Conservation (phyloP, 768 basidiomycete genomes). For the Boletus vermiculosoides region DNA sequence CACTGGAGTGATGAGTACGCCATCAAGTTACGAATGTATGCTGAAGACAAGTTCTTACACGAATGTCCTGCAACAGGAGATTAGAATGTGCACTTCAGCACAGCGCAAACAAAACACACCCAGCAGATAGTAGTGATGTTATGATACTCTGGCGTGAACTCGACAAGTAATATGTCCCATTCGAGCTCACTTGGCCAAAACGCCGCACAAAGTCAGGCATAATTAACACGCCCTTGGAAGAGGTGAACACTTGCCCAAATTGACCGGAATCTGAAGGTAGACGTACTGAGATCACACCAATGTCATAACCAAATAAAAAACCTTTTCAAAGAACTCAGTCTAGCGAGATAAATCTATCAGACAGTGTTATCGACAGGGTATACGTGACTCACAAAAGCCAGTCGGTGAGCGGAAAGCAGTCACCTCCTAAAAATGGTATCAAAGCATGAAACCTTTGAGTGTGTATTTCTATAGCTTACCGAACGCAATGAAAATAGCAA, state of each 20-base stretch:
- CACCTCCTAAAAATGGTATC: conserved; percentile 9
- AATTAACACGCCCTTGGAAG: conserved; percentile 12
- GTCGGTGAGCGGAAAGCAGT: not conserved
- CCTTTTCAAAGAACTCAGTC: conserved; percentile 6
- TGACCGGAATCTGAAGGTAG: not conserved
- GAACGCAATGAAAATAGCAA: conserved; percentile 17
- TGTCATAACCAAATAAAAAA: conserved; percentile 16
- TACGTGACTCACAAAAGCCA: conserved; percentile 1
- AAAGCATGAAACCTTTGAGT: not conserved
- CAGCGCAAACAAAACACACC: not conserved
- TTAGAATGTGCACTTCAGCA: not conserved
- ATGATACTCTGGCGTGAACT: conserved; percentile 19
- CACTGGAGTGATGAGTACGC: conserved; percentile 31
- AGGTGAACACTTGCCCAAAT: not conserved
- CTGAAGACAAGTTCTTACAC: not conserved
- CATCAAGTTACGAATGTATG: not conserved
- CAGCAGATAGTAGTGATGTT: conserved; percentile 16
- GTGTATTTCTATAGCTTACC: conserved; percentile 3
- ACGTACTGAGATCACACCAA: conserved; percentile 16
- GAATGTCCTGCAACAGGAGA: conserved; percentile 7
- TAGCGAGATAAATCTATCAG: not conserved
- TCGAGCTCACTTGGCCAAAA: conserved; percentile 8
- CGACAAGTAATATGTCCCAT: conserved; percentile 15
- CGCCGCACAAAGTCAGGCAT: conserved; percentile 17
- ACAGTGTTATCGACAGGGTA: not conserved